phyloP scores from a whole-genome alignment of 495 filamentous ascomycete species.

The Podospora comata region DNA sequence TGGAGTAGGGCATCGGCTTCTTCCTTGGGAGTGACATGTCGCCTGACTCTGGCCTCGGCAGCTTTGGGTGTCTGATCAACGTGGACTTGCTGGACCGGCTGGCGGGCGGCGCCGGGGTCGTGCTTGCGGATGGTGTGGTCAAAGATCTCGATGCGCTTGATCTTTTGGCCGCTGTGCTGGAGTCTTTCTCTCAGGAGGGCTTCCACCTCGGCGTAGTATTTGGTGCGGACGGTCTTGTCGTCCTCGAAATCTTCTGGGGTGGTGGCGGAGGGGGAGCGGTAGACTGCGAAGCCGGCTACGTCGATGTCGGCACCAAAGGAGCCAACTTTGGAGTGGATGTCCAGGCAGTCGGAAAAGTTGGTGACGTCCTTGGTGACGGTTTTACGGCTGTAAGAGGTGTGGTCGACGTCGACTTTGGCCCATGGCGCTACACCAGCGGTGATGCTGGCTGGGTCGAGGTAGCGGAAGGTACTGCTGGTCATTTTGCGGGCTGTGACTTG shows the following conservation, averaged over 20 bases:
- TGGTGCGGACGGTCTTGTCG: conserved; percentile 56
- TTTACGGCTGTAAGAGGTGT: conserved; percentile 29
- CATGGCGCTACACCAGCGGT: conserved; percentile 32
- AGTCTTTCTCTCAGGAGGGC: conserved; percentile 58
- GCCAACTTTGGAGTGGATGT: conserved; percentile 1
- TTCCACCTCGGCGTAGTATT: conserved; percentile 83
- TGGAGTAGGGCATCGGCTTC: conserved; percentile 56
- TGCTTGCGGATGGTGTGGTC: conserved; percentile 80
- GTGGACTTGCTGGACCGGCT: conserved; percentile 70
- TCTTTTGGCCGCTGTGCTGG: conserved; percentile 40
- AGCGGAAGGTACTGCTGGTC: conserved; percentile 30
- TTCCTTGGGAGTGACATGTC: conserved; percentile 53
- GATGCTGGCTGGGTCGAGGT: conserved; percentile 28
- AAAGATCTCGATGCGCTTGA: conserved; percentile 68
- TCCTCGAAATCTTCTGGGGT: conserved; percentile 56
- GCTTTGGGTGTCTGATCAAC: conserved; percentile 75
- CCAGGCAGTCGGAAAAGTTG: conserved; percentile 27
- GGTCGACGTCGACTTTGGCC: conserved; percentile 42
- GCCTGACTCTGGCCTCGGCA: conserved; percentile 59
- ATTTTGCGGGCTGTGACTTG: conserved; percentile 16
- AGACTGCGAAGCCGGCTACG: conserved; percentile 41
- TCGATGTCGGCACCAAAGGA: conserved; percentile 43
- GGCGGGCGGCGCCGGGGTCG: conserved; percentile 49
- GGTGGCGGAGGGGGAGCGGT: conserved; percentile 29
- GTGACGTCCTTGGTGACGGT: conserved; percentile 31